Evolutionary conservation across 2,329 filamentous ascomycete genomes (phyloP).

Genomic region (Dendryphion nanum): DNA sequence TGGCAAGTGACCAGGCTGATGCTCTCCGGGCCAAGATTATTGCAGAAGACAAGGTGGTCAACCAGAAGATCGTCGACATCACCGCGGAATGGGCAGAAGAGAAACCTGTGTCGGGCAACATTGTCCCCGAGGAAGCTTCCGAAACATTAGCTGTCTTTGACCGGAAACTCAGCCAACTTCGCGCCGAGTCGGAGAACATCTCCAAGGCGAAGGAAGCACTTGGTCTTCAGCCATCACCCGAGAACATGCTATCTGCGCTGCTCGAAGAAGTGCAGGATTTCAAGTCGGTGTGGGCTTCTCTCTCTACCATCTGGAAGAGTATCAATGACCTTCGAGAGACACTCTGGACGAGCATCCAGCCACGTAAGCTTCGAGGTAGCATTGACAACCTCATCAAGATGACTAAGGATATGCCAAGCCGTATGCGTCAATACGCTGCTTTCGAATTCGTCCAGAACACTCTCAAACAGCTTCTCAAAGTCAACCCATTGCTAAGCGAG

Average conservation of each 20-base stretch:
- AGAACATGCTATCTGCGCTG: constrained; percentile 79
- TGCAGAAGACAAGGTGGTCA: constrained; percentile 89
- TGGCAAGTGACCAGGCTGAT: constrained; percentile 95
- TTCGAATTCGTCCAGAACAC: constrained; percentile 97
- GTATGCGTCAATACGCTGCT: constrained; percentile 99
- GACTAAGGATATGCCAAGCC: constrained; percentile 98
- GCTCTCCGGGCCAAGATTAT: constrained; percentile 91
- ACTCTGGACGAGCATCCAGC: constrained; percentile 93
- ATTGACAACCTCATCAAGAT: constrained; percentile 94
- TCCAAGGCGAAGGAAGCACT: constrained; percentile 95
- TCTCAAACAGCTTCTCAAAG: constrained; percentile 83
- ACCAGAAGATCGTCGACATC: constrained; percentile 82
- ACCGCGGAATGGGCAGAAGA: constrained; percentile 90
- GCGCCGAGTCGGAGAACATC: constrained; percentile 88
- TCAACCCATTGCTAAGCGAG: constrained; percentile 83
- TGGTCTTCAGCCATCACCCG: constrained; percentile 76
- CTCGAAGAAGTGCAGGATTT: constrained; percentile 98
- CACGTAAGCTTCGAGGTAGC: constrained; percentile 84
- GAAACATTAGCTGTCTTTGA: constrained; percentile 81
- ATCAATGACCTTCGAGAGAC: constrained; percentile 90
- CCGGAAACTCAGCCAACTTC: constrained; percentile 76
- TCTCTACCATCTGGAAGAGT: constrained; percentile 95
- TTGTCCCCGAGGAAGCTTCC: constrained; percentile 85
- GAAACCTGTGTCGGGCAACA: constrained; percentile 93
- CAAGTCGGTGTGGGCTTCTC: constrained; percentile 94